These are phyloP conservation scores for Dioscorea alata DNA, from an alignment of 106 monocot genomes.

Conservation along the genomic window DNA sequence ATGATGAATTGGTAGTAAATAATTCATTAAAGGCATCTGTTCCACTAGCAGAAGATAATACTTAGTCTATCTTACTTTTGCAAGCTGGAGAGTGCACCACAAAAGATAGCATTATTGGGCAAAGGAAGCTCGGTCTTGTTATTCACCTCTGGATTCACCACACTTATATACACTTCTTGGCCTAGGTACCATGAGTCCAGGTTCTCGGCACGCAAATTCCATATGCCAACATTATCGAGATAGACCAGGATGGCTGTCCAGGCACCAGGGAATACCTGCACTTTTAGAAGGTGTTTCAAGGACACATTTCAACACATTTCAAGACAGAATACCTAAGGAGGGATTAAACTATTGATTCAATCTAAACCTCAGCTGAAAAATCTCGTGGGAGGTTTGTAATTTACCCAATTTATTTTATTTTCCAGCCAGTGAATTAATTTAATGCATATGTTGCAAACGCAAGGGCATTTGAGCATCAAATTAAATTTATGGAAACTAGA, in stretches of 20 bases:
- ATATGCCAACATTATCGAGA: constrained; percentile 78
- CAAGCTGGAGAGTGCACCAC: constrained; percentile 70
- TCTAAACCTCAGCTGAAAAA: too few species aligned
- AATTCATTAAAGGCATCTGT: not conserved
- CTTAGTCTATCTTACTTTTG: constrained; percentile 52
- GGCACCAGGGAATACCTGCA: constrained; percentile 90
- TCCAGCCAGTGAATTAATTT: too few species aligned
- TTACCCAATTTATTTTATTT: too few species aligned
- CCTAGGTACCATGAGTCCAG: constrained; percentile 63
- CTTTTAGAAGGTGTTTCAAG: too few species aligned
- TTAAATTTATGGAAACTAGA: too few species aligned
- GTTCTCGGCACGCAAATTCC: constrained; percentile 81
- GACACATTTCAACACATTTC: too few species aligned
- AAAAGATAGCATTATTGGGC: constrained; percentile 84
- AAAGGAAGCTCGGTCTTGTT: constrained; percentile 60
- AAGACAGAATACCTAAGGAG: too few species aligned
- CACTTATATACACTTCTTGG: constrained; percentile 78
- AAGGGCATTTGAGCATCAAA: too few species aligned
- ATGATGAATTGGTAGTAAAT: not conserved
- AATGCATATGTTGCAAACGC: too few species aligned
- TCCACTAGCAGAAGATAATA: too few species aligned
- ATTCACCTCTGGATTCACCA: constrained; percentile 63
- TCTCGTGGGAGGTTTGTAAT: too few species aligned
- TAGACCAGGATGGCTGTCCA: constrained; percentile 87
- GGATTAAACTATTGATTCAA: too few species aligned